Base-by-base conservation (phyloP, 208 protist genomes). In the Crithidia bombi region DNA sequence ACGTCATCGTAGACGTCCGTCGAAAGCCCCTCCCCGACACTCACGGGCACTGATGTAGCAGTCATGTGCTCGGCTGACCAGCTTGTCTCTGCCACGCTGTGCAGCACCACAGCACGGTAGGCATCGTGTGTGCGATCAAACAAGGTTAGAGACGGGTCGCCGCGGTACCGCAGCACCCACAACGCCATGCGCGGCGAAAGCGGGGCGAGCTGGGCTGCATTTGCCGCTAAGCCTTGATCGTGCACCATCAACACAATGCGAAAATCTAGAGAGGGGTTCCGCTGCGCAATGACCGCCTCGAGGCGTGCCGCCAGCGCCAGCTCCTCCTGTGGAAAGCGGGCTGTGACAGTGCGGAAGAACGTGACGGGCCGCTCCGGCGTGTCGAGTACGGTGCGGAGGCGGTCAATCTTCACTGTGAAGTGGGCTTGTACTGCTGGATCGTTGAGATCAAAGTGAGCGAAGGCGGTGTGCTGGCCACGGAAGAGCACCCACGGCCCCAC, bases 391-490 rank as follows among this genome's bases (percentile, higher is more conserved):
- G 32, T 19, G 49, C 82, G 41, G 49, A 85, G 91, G 38, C 86
- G 82, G 14, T 44, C 26, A 21, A 92, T 75, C 73, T 92, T 94
- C 26, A 65, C 58, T 14, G 65, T 47, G 32, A 94, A 92, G 64
- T 82, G 71, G 0, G 47, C 55, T 54, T 82, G 82, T 38, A 94
- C 78, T 23, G 66, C 65, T 3, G 79, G 25, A 64, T 85, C 72
- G 57, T 94, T 92, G 15, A 92, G 75, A 49, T 94, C 82, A 71
- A 92, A 94, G 64, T 94, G 86, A 0, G 89, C 86, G 63, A 92
- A 92, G 50, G 89, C 82, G 47, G 86, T 92, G 78, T 94, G 85
- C 66, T 83, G 83, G 0, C 81, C 86, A n/a, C 89, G 70, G 65
- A 81, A 94, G 26, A 94, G 75, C 5, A 94, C 78, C 79, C 85